These are phyloP conservation scores for Dissophora ornata DNA, from an alignment of 192 early-diverging fungal species.

Conservation along the genomic window DNA sequence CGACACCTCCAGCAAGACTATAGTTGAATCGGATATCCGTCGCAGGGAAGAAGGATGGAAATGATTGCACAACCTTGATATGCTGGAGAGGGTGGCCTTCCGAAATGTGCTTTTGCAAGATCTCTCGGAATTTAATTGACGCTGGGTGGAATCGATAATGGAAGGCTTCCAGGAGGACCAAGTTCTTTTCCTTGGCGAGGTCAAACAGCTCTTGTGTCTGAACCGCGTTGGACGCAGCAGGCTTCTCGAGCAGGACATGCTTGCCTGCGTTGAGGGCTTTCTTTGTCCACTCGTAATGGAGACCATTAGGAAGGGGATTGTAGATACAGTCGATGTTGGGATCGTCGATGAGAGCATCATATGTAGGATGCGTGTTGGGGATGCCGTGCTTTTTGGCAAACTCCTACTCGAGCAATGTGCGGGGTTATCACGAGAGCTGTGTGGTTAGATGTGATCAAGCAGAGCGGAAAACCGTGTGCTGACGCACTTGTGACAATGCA, in stretches of 20 bases:
- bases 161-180: constrained; percentile 56
- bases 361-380: constrained; percentile 56
- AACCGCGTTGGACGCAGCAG: constrained; percentile 49
- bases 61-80: constrained; percentile 13
- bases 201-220: constrained; percentile 44
- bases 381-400: constrained; percentile 60
- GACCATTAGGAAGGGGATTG: constrained; percentile 65
- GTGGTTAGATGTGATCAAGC: too few relatives aligned
- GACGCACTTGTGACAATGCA: too few relatives aligned
- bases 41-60: constrained; percentile 12
- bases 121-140: constrained; percentile 25
- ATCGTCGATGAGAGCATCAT: constrained; percentile 61
- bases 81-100: constrained; percentile 14
- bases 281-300: constrained; percentile 62
- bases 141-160: constrained; percentile 57
- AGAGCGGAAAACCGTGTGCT: too few relatives aligned
- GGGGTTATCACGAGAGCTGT: neutral
- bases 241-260: constrained; percentile 66
- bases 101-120: constrained; percentile 21
- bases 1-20: constrained; percentile 37
- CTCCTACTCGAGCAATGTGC: constrained; percentile 48
- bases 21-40: constrained; percentile 51
- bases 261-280: constrained; percentile 64
- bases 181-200: constrained; percentile 45
- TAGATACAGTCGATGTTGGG: constrained; percentile 66